Evolutionary conservation across 2,329 filamentous ascomycete genomes (phyloP).

Genomic region (Magnaporthiopsis rhizophila): DNA sequence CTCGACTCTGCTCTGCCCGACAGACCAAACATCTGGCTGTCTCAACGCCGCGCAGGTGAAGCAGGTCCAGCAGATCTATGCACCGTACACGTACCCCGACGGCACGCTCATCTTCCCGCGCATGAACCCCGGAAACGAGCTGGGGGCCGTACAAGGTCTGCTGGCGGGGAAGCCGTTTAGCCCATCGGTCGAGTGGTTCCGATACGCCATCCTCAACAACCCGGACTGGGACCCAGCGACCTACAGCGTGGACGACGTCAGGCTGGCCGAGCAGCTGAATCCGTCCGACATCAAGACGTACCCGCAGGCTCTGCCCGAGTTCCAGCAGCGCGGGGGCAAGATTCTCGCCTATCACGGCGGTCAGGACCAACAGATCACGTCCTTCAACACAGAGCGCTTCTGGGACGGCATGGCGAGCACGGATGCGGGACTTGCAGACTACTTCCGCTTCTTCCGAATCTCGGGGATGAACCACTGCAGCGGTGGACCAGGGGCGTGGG

Average conservation of each 20-base stretch:
- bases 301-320: constrained; percentile 27
- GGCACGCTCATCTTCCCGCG: constrained; percentile 40
- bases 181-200: constrained; percentile 38
- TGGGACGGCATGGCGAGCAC: constrained; percentile 38
- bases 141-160: constrained; percentile 25
- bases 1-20: constrained; percentile 3
- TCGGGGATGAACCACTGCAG: constrained; percentile 43
- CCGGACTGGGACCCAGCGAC: constrained; percentile 30
- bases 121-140: constrained; percentile 40
- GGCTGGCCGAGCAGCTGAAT: constrained; percentile 12
- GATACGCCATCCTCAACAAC: constrained; percentile 38
- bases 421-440: constrained; percentile 21
- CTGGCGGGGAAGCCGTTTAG: constrained; percentile 31
- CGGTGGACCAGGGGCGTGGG: constrained; percentile 32
- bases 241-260: constrained; percentile 28
- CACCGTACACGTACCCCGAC: constrained; percentile 14
- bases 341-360: constrained; percentile 36
- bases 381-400: constrained; percentile 35
- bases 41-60: constrained; percentile 5
- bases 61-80: constrained; percentile 9
- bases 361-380: constrained; percentile 34
- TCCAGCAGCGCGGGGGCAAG: constrained; percentile 31
- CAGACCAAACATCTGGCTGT: constrained; percentile 5
- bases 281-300: constrained; percentile 17
- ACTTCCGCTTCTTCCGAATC: constrained; percentile 43